These are phyloP conservation scores for Stylosanthes scabra DNA, from an alignment of 331 rosid species.

Conservation along the genomic window DNA sequence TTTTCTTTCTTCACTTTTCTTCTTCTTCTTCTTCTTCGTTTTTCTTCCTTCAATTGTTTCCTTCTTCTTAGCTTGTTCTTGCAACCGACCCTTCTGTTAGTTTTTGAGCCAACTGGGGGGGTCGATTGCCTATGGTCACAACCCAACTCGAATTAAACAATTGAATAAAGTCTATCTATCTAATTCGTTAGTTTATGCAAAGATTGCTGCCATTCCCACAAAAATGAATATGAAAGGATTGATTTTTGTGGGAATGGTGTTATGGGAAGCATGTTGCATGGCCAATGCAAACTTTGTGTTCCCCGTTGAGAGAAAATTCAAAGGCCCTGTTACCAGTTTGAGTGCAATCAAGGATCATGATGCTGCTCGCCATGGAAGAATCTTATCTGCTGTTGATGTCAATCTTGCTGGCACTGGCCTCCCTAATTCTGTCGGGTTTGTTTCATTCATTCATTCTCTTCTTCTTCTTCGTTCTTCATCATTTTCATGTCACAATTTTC, in stretches of 20 bases:
- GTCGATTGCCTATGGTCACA: conserved; percentile 36
- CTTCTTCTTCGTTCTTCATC: too few relatives aligned
- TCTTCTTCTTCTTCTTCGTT: background rate
- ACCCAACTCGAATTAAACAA: background rate
- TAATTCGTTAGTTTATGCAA: too few relatives aligned
- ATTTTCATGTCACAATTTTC: background rate
- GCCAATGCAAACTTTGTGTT: conserved; percentile 61
- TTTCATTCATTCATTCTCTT: background rate
- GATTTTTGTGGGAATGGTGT: conserved; percentile 22
- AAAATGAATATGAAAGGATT: conserved; percentile 48
- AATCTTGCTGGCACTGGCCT: conserved; percentile 79
- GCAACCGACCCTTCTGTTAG: conserved; percentile 38
- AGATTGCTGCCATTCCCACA: background rate
- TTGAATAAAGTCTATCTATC: too few relatives aligned
- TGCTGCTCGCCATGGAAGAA: conserved; percentile 67
- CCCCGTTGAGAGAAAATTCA: conserved; percentile 64
- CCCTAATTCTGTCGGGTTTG: conserved; percentile 70
- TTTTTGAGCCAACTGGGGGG: conserved; percentile 20
- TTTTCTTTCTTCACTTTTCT: background rate
- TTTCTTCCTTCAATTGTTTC: conserved; percentile 1
- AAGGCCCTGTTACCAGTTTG: conserved; percentile 47
- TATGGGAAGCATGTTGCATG: conserved; percentile 31
- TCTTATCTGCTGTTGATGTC: conserved; percentile 67
- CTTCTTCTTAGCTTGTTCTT: background rate
- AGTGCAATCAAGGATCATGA: conserved; percentile 67